A percentile compares a stretch with the other conserved stretches of the same genome.
phyloP scores from a whole-genome alignment of 495 filamentous ascomycete species.

The Hypoxylon subgilvum region DNA sequence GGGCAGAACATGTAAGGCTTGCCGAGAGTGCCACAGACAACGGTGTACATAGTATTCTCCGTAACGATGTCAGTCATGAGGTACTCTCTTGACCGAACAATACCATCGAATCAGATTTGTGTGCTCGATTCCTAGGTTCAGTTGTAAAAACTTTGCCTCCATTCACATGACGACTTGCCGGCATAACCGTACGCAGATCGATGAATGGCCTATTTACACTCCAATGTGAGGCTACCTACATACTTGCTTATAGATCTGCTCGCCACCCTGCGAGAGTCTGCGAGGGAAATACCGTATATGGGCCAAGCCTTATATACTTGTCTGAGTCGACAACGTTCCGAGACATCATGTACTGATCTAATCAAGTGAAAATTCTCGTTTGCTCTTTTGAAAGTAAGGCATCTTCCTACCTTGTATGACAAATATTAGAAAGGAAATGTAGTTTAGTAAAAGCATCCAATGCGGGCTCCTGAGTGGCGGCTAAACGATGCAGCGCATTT shows the following conservation, averaged over 20 bases:
- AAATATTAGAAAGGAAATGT: constrained; percentile 17
- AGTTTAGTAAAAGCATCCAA: neutral
- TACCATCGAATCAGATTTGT: constrained; percentile 18
- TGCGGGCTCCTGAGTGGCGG: constrained; percentile 26
- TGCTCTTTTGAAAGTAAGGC: neutral
- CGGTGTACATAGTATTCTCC: constrained; percentile 4
- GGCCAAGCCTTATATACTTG: too few species aligned
- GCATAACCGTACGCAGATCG: constrained; percentile 23
- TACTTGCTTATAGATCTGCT: too few species aligned
- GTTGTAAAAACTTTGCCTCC: neutral
- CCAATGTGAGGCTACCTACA: constrained; percentile 12
- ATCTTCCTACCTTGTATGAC: neutral
- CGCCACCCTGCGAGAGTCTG: too few species aligned
- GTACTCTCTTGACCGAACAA: constrained; percentile 16
- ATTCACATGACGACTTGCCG: constrained; percentile 26
- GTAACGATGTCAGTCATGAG: constrained; percentile 13
- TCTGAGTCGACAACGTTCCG: too few species aligned
- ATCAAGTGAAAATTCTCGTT: neutral
- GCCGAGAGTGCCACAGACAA: constrained; percentile 1
- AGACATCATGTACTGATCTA: neutral
- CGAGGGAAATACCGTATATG: too few species aligned
- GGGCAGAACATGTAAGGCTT: constrained; percentile 26
- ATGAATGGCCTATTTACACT: constrained; percentile 3
- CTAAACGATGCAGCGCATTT: constrained; percentile 30
- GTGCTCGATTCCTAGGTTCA: too few species aligned